Evolutionary conservation across 169 alveolate species (phyloP).

Genomic region (Plasmodium reichenowi): DNA sequence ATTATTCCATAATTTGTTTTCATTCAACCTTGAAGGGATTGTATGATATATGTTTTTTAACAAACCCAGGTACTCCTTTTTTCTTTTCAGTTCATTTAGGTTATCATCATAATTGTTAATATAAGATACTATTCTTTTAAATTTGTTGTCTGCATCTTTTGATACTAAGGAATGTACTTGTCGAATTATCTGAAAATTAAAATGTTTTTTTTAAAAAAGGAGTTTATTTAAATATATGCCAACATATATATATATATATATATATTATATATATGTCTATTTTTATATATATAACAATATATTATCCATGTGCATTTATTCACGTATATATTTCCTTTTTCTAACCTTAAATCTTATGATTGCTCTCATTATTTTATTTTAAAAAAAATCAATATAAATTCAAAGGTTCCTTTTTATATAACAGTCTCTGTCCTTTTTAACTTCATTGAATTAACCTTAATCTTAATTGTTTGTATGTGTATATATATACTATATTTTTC

Average conservation of each 20-base stretch:
- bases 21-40: slow-evolving; percentile 72
- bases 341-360: slow-evolving; percentile 18
- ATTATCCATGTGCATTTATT: too few relatives aligned
- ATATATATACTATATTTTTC: too few relatives aligned
- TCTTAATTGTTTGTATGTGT: too few relatives aligned
- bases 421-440: too few relatives aligned
- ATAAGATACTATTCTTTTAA: slow-evolving; percentile 44
- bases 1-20: slow-evolving; percentile 34
- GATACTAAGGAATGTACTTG: slow-evolving; percentile 19
- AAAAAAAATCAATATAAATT: not conserved
- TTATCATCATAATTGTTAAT: slow-evolving; percentile 49
- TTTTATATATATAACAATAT: too few relatives aligned
- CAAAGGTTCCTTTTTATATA: too few relatives aligned
- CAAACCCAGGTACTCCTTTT: slow-evolving; percentile 34
- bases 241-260: too few relatives aligned
- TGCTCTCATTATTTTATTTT: slow-evolving; percentile 1
- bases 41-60: slow-evolving; percentile 58
- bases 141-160: slow-evolving; percentile 18
- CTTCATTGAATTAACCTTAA: not conserved
- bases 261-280: too few relatives aligned
- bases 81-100: slow-evolving; percentile 1
- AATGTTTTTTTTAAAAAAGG: not conserved
- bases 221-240: not conserved
- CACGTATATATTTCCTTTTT: not conserved
- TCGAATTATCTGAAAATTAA: slow-evolving; percentile 20